Evolutionary conservation across 108 stramenopile genomes (phyloP).

Genomic region (Mayamaea pseudoterrestris): DNA sequence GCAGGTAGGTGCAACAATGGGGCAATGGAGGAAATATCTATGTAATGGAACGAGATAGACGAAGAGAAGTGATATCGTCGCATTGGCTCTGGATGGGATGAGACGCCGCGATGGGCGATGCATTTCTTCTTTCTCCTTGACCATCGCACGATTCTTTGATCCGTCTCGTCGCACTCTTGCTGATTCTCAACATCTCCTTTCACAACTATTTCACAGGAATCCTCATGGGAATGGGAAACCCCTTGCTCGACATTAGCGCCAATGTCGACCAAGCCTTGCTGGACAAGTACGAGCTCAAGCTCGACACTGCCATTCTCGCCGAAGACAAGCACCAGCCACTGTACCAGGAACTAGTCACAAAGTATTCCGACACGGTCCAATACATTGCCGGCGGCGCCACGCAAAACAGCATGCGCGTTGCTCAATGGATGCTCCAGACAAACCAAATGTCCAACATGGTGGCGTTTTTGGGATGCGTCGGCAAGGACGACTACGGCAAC

Average conservation of each 20-base stretch:
- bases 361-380: constrained; percentile 68
- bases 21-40: too few relatives aligned
- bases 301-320: constrained; percentile 94
- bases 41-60: too few relatives aligned
- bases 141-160: too few relatives aligned
- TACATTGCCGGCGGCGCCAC: constrained; percentile 99
- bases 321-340: constrained; percentile 95
- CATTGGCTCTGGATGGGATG: too few relatives aligned
- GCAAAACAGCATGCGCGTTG: constrained; percentile 99
- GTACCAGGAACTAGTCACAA: constrained; percentile 85
- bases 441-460: constrained; percentile 42
- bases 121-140: too few relatives aligned
- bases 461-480: constrained; percentile 93
- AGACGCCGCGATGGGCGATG: too few relatives aligned
- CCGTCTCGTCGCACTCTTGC: neutral
- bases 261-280: constrained; percentile 85
- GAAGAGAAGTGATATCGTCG: too few relatives aligned
- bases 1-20: too few relatives aligned
- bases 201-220: constrained; percentile 27
- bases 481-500: constrained; percentile 78
- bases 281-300: constrained; percentile 90
- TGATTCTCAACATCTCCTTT: neutral
- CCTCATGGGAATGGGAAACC: constrained; percentile 98
- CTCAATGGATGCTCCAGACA: constrained; percentile 92
- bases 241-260: constrained; percentile 97